Percentiles rank a stretch among this genome's conserved stretches.
phyloP scores from a whole-genome alignment of 2,329 filamentous ascomycete genomes.

The Aspergillus jensenii region DNA sequence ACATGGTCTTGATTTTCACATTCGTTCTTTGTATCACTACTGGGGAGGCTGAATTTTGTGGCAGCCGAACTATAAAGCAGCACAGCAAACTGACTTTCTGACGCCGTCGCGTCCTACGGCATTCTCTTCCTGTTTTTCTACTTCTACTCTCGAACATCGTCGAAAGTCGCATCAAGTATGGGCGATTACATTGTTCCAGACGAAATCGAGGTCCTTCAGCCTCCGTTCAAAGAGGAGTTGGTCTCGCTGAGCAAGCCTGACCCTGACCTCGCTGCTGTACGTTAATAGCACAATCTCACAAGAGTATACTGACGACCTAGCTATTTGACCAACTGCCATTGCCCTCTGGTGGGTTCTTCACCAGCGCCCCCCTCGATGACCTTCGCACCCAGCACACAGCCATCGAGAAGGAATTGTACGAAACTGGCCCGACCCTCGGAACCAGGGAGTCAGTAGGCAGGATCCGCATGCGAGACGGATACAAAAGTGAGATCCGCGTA shows the following conservation, averaged over 20 bases:
- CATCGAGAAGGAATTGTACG: not conserved
- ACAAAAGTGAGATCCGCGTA: conserved; percentile 1
- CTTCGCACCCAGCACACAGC: not conserved
- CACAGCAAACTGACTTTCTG: too few relatives aligned
- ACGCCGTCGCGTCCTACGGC: too few relatives aligned
- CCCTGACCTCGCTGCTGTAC: conserved; percentile 3
- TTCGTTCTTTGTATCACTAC: too few relatives aligned
- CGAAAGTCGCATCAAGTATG: not conserved
- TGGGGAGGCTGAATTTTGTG: too few relatives aligned
- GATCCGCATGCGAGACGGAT: conserved; percentile 6
- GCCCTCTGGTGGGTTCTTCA: not conserved
- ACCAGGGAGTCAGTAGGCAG: not conserved
- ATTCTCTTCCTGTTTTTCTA: not conserved
- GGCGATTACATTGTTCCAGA: not conserved
- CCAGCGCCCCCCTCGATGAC: not conserved
- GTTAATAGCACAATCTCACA: not conserved
- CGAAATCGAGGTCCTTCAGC: not conserved
- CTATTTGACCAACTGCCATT: not conserved
- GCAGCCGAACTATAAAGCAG: too few relatives aligned
- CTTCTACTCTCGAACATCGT: accelerated
- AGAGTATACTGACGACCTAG: not conserved
- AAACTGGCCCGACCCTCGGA: not conserved
- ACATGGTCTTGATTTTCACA: too few relatives aligned
- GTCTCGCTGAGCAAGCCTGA: not conserved
- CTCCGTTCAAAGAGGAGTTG: not conserved